Percentiles rank a stretch among this genome's conserved stretches.
These are phyloP conservation scores for Diplodia intermedia DNA, from an alignment of 2,329 filamentous ascomycete species.

Conservation along the genomic window DNA sequence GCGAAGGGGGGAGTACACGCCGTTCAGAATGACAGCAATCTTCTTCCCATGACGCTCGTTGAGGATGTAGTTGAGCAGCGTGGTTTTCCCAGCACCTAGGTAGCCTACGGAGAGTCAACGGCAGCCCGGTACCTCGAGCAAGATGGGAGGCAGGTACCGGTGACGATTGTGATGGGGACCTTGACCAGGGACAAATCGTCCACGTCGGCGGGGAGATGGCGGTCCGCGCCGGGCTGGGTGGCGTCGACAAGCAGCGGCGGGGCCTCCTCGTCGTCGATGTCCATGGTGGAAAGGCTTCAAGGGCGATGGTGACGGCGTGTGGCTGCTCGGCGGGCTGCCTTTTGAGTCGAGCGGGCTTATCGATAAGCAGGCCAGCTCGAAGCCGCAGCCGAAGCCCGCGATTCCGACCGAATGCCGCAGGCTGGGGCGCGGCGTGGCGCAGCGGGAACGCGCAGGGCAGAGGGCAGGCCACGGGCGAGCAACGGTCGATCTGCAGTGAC, in stretches of 20 bases:
- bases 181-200: slow-evolving; percentile 64
- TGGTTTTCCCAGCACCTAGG: slow-evolving; percentile 94
- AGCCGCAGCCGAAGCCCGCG: neutral
- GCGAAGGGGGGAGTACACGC: slow-evolving; percentile 50
- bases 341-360: slow-evolving; percentile 7
- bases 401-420: slow-evolving; percentile 21
- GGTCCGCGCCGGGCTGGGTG: slow-evolving; percentile 39
- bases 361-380: slow-evolving; percentile 15
- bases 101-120: slow-evolving; percentile 69
- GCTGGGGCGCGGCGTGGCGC: neutral
- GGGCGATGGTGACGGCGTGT: neutral
- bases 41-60: slow-evolving; percentile 96
- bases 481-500: slow-evolving; percentile 11
- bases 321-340: neutral
- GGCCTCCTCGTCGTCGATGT: slow-evolving; percentile 64
- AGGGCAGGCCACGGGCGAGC: neutral
- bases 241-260: slow-evolving; percentile 68
- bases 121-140: neutral
- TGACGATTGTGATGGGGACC: slow-evolving; percentile 86
- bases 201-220: slow-evolving; percentile 46
- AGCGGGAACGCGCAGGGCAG: neutral
- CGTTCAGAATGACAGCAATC: slow-evolving; percentile 97
- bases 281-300: slow-evolving; percentile 33
- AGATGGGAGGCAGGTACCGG: slow-evolving; percentile 58
- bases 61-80: slow-evolving; percentile 92